Evolutionary conservation across 257 asterid genomes (phyloP).

Genomic region (Henckelia pumila): DNA sequence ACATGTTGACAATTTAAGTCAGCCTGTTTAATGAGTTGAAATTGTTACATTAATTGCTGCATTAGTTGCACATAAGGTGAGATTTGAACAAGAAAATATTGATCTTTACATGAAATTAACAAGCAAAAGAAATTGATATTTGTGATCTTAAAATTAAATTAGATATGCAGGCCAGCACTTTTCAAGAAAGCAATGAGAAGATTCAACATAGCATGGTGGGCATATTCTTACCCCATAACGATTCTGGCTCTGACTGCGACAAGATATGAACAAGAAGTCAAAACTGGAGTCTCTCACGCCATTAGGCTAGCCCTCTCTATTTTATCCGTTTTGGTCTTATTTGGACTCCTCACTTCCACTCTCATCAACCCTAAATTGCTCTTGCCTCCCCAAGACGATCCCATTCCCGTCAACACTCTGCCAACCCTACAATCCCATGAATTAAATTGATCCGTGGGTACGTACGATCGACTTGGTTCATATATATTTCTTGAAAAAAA

Average conservation of each 20-base stretch:
- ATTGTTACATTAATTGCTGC: too few relatives aligned
- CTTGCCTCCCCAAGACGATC: conserved; percentile 33
- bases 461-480: neutral
- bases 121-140: too few relatives aligned
- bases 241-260: conserved; percentile 50
- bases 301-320: conserved; percentile 36
- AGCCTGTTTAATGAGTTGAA: too few relatives aligned
- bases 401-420: conserved; percentile 21
- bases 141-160: too few relatives aligned
- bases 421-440: conserved; percentile 18
- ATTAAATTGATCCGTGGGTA: neutral
- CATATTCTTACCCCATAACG: conserved; percentile 59
- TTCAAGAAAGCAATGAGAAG: conserved; percentile 68
- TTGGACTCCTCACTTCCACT: conserved; percentile 39
- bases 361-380: conserved; percentile 38
- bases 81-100: too few relatives aligned
- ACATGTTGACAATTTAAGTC: too few relatives aligned
- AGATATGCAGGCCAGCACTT: conserved; percentile 60
- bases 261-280: conserved; percentile 50
- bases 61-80: too few relatives aligned
- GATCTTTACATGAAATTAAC: too few relatives aligned
- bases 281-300: conserved; percentile 38
- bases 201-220: conserved; percentile 68
- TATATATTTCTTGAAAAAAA: neutral
- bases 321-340: conserved; percentile 40